Evolutionary conservation across 202 grass and related monocot genomes (phyloP), one percentile per base, ranked within the genome.

Genomic region (Saccharum hybrid): DNA sequence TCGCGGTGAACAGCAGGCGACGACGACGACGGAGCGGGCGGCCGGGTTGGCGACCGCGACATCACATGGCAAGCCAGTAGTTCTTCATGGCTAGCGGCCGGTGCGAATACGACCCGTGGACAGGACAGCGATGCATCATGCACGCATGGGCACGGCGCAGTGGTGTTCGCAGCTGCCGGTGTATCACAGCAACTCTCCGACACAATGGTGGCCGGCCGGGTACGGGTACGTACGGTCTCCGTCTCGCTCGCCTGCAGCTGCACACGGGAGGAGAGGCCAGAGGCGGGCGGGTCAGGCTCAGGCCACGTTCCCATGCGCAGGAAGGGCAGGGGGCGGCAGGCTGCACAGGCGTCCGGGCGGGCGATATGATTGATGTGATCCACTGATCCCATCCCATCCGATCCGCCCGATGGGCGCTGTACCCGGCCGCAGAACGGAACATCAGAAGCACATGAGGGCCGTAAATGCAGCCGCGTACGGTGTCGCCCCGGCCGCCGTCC

Each of bases 391-490:
- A n/a, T n/a, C n/a, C n/a, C n/a, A 54, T 48, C 11, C 11, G 19
- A 59, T 59, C 56, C 19, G 51, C 33, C 41, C 31, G 33, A 65
- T 33, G 49, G 5, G 16, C 15, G 28, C 57, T 7, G 59, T 63
- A 43, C 45, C 43, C 40, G n/a, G 37, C 72, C 42, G 68, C 79
- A 66, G 86, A 66, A 72, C 66, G 42, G 57, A 66, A n/a, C 80
- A 67, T 83, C 74, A 59, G 74, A 77, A 78, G 80, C 80, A 78
- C 86, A 57, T 88, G 86, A 78, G 11, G 12, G 5, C 37, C 31
- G 71, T 88, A 67, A 88, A 79, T 88, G 86, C 56, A 19, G 66
- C 63, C 42, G 67, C 38, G 37, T 68, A 68, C 37, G 66, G 26
- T 26, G 57, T 23, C 21, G 57, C 14, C 48, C 8, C 21, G 57